A percentile compares a stretch with the other conserved stretches of the same genome.
Conservation (phyloP, 2,329 filamentous ascomycete genomes). For the Zalaria obscura region DNA sequence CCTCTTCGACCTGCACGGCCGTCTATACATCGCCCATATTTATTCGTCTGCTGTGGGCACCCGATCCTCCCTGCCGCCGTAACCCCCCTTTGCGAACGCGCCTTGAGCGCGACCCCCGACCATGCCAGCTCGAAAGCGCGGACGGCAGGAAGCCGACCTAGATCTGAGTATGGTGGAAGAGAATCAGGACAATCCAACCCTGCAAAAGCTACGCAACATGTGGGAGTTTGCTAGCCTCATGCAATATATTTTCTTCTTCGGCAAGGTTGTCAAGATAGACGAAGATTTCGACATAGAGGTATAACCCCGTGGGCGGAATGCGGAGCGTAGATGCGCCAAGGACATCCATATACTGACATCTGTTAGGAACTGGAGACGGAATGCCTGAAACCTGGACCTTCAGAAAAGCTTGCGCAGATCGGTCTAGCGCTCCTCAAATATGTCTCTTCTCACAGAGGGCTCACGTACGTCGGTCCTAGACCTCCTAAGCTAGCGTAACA, state of each 20-base stretch:
- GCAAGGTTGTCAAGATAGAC: constrained; percentile 76
- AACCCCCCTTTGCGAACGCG: neutral
- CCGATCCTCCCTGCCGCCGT: neutral
- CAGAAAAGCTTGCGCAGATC: constrained; percentile 62
- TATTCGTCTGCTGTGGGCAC: neutral
- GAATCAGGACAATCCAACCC: constrained; percentile 23
- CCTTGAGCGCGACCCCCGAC: constrained; percentile 8
- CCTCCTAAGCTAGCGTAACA: constrained; percentile 3
- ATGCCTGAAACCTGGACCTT: constrained; percentile 63
- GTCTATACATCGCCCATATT: neutral
- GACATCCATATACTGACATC: constrained; percentile 13
- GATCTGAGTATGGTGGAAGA: constrained; percentile 13
- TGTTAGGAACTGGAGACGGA: constrained; percentile 73
- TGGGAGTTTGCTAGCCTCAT: constrained; percentile 93
- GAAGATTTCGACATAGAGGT: constrained; percentile 85
- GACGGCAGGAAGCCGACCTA: constrained; percentile 37
- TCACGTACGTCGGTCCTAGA: constrained; percentile 52
- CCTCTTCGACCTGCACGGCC: neutral
- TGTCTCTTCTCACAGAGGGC: constrained; percentile 81
- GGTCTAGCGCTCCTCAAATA: constrained; percentile 81
- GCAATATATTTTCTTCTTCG: constrained; percentile 89
- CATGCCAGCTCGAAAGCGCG: constrained; percentile 43
- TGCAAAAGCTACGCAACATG: constrained; percentile 66
- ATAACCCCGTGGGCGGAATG: constrained; percentile 14
- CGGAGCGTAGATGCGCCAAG: too few species aligned